phyloP scores from a whole-genome alignment of 371 early-diverging fungal species.

The Mucor plumbeus region DNA sequence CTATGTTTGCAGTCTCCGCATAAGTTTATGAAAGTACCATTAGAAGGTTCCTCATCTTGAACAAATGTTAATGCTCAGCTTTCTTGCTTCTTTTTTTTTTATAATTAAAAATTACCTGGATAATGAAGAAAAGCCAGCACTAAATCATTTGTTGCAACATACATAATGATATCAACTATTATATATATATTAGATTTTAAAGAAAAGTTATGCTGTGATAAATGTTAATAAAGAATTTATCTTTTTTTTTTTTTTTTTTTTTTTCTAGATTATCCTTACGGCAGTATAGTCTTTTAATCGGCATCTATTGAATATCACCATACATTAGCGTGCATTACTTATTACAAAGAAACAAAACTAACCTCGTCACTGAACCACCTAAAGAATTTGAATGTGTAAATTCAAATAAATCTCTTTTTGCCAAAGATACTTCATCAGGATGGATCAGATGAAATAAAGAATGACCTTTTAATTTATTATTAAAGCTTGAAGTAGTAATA shows the following conservation, averaged over 20 bases:
- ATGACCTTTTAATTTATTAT: slow-evolving; percentile 30
- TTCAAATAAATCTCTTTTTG: slow-evolving; percentile 55
- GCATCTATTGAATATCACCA: slow-evolving; percentile 25
- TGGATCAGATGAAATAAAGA: slow-evolving; percentile 66
- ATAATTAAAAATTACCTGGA: background rate
- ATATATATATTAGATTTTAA: slow-evolving; percentile 30
- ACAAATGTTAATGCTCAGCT: background rate
- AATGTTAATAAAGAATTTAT: background rate
- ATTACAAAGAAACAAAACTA: slow-evolving; percentile 1
- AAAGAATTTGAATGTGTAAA: slow-evolving; percentile 54
- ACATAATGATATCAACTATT: slow-evolving; percentile 63
- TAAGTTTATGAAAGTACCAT: background rate
- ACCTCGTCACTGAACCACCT: slow-evolving; percentile 68
- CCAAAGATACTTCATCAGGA: slow-evolving; percentile 61
- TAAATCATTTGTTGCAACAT: slow-evolving; percentile 60
- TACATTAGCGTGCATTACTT: background rate
- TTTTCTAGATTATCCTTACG: slow-evolving; percentile 15
- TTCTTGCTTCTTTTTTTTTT: background rate
- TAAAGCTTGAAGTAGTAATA: slow-evolving; percentile 29
- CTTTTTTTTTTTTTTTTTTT: too few species aligned
- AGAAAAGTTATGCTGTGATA: background rate
- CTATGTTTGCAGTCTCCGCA: background rate
- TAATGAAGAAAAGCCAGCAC: slow-evolving; percentile 64
- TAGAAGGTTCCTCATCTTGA: background rate
- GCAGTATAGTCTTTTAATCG: slow-evolving; percentile 27